Base-by-base conservation (phyloP, 139 green algal genomes). In the Cymbomonas tetramitiformis region DNA sequence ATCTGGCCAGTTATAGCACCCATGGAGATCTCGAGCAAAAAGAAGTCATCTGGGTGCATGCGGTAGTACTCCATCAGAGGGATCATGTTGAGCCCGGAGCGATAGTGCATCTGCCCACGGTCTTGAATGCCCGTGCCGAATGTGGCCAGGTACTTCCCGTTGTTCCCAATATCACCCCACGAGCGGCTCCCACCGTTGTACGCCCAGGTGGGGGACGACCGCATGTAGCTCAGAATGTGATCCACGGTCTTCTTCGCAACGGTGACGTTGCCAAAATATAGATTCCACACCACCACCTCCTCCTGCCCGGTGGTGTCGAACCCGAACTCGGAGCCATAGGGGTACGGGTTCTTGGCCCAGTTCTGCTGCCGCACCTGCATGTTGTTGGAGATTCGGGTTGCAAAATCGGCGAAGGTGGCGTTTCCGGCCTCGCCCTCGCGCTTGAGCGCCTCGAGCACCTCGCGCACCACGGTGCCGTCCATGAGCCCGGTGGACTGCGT, bases 281-380 rank as follows among this genome's bases (percentile, higher is more conserved):
- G 36, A 24, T 5, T 7, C 55, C 55, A 62, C 4, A 62, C 25
- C 29, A 46, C 51, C 3, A 62, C 29, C 39, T 62, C 55, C 55
- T 62, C 55, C 39, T 62, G 55, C 19, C 55, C 55, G 12, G 55
- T 62, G 2, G 21, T 43, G 39, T 62, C 55, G 7, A 23, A 62
- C 40, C 26, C 30, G 31, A 62, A 62, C 55, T 62, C 55, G 5
- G 15, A 33, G 21, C 55, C 55, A 38, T 51, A 62, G 55, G 55
- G 55, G 25, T 54, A 62, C 7, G 5, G 7, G 5, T 52, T 38
- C 32, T 38, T 41, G 12, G n/a, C 34, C 36, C 36, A 62, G 0
- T 24, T 6, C 19, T 32, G 21, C 36, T 12, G 12, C 12, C 36
- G 36, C 12, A 12, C 15, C 36, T 43, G 12, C 36, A 43, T 43